Evolutionary conservation across 805 yeast genomes (phyloP).

Genomic region (Naumovozyma castellii): DNA sequence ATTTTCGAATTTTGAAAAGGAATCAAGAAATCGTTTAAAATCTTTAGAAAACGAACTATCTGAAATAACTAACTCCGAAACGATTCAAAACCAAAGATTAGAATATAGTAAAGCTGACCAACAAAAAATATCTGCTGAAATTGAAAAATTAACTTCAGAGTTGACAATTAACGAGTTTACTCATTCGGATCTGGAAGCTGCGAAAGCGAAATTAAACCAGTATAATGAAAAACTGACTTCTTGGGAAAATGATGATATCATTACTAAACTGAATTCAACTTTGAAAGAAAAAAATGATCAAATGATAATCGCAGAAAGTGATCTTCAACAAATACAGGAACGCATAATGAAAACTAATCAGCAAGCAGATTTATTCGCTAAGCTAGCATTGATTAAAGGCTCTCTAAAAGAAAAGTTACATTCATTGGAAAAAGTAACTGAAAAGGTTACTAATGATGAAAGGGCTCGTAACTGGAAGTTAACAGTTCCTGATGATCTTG

Average conservation of each 20-base stretch:
- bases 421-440: slow-evolving; percentile 6
- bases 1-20: neutral
- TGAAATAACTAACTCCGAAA: slow-evolving; percentile 14
- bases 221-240: slow-evolving; percentile 30
- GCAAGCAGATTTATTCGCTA: slow-evolving; percentile 52
- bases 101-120: slow-evolving; percentile 41
- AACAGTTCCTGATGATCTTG: slow-evolving; percentile 10
- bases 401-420: slow-evolving; percentile 12
- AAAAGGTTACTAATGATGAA: slow-evolving; percentile 5
- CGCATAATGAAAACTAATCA: slow-evolving; percentile 43
- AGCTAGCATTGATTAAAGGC: slow-evolving; percentile 33
- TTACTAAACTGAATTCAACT: slow-evolving; percentile 27
- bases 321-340: slow-evolving; percentile 44
- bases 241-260: slow-evolving; percentile 22
- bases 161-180: slow-evolving; percentile 33
- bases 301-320: slow-evolving; percentile 32
- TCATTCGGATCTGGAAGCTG: slow-evolving; percentile 40
- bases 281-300: slow-evolving; percentile 33
- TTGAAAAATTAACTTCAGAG: slow-evolving; percentile 31
- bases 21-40: neutral
- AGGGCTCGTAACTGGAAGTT: slow-evolving; percentile 8
- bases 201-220: slow-evolving; percentile 34
- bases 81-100: slow-evolving; percentile 29
- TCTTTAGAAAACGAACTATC: slow-evolving; percentile 10
- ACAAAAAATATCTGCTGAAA: slow-evolving; percentile 29